Evolutionary conservation across 179 eudicot species (phyloP), one percentile per base, ranked within the genome.

Genomic region (Beta corolliflora): DNA sequence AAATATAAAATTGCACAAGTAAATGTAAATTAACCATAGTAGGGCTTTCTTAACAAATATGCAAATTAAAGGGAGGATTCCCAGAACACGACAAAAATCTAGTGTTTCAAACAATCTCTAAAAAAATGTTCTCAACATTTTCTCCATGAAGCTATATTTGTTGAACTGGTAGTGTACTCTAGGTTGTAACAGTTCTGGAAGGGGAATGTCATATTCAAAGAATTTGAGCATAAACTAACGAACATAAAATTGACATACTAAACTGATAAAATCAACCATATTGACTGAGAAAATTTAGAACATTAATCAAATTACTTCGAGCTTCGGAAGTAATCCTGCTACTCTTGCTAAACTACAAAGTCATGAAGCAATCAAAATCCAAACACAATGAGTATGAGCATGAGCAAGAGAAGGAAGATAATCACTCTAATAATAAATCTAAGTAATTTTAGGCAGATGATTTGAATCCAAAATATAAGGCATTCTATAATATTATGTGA

Each of bases 151-250:
- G 52, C 71, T 67, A 67, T 50, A 41, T 16, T 41, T 9, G 50
- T 31, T n/a, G 25, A 59, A 48, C 21, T 59, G 44, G 78, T n/a
- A 76, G 67, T 11, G 11, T 41, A 13, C 12, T 15, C 66, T 9
- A 9, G 12, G 25, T 55, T 1, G 1, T 14, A 58, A 21, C 46
- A 44, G n/a, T 59, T 59, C 10, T 9, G 14, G 44, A 44, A 41
- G 68, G 36, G 5, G 15, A 15, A 76, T 59, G 78, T n/a, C 68
- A 76, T 58, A 60, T 23, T 46, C 76, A 73, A 73, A 53, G 44
- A 52, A 8, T 21, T 11, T 72, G 60, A 73, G 11, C 65, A 60
- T 68, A 31, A 18, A 21, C 44, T 11, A 11, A n/a, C 18, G 60
- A 61, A 46, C 19, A 11, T 41, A 44, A 44, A 16, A 65, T 41